phyloP scores from a whole-genome alignment of 345 rosid genomes.

The Carallia pectinifolia region DNA sequence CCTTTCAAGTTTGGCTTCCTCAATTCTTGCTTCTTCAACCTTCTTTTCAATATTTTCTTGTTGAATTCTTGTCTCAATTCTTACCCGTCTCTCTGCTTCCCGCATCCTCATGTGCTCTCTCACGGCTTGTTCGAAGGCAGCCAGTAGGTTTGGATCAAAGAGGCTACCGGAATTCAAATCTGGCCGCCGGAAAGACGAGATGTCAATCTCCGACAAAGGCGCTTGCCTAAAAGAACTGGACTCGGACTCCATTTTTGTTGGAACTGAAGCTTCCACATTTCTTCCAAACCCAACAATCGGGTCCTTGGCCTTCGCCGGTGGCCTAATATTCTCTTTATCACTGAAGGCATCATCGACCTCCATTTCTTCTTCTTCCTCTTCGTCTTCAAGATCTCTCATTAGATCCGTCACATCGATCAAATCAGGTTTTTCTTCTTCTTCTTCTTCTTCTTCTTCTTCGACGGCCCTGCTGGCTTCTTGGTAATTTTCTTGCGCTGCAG shows the following conservation, averaged over 20 bases:
- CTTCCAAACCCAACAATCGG: conserved; percentile 1
- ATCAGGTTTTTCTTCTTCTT: conserved; percentile 24
- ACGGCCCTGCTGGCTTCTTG: background rate
- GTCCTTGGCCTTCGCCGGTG: conserved; percentile 9
- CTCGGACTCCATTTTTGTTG: conserved; percentile 17
- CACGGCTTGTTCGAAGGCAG: conserved; percentile 64
- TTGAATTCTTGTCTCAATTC: conserved; percentile 13
- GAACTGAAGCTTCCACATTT: conserved; percentile 17
- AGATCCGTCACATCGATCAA: conserved; percentile 45
- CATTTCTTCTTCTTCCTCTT: conserved; percentile 33
- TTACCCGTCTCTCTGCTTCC: conserved; percentile 39
- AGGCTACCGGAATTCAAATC: conserved; percentile 64
- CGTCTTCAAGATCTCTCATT: conserved; percentile 43
- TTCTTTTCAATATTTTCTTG: no score
- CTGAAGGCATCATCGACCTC: conserved; percentile 22
- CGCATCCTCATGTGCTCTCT: conserved; percentile 36
- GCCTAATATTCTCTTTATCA: conserved; percentile 57
- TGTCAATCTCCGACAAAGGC: conserved; percentile 49
- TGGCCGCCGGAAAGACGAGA: conserved; percentile 60
- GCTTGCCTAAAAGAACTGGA: conserved; percentile 12
- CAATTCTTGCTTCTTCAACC: no score
- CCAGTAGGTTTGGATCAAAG: conserved; percentile 72
- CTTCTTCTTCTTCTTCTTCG: conserved; percentile 3
- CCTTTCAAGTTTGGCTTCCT: conserved; percentile 2
- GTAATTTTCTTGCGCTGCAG: conserved; percentile 28